phyloP scores from a whole-genome alignment of 192 early-diverging fungal genomes.

The Backusella mclennaniae region DNA sequence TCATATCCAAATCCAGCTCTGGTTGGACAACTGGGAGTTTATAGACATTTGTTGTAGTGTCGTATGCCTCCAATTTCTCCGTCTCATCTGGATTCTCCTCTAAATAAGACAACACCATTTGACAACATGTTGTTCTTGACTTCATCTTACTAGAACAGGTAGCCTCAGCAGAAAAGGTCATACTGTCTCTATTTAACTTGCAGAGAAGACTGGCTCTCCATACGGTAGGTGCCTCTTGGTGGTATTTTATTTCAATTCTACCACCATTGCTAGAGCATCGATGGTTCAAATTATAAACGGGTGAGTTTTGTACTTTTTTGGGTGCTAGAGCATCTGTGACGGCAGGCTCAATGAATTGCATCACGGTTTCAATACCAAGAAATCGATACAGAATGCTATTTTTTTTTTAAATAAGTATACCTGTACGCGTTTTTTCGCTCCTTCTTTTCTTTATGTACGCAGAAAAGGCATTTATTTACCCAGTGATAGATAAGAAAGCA shows the following conservation, averaged over 20 bases:
- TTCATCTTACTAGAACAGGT: background rate
- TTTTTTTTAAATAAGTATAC: background rate
- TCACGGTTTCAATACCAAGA: background rate
- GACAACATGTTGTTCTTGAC: background rate
- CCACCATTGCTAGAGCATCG: background rate
- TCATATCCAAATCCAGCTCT: background rate
- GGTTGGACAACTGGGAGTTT: background rate
- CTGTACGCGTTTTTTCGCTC: background rate
- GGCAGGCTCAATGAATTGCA: background rate
- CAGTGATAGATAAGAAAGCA: background rate
- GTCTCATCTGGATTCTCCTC: background rate
- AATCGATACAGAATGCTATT: background rate
- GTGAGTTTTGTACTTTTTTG: background rate
- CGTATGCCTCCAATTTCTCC: background rate
- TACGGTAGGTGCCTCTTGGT: background rate
- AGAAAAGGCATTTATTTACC: background rate
- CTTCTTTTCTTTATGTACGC: background rate
- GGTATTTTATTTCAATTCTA: background rate
- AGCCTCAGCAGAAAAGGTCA: background rate
- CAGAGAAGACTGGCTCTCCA: background rate
- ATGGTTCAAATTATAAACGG: background rate
- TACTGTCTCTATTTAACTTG: background rate
- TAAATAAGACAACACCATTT: background rate
- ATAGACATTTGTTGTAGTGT: background rate
- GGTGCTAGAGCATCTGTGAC: background rate